phyloP scores from a whole-genome alignment of 441 rosid species.

The Eutrema salsugineum region DNA sequence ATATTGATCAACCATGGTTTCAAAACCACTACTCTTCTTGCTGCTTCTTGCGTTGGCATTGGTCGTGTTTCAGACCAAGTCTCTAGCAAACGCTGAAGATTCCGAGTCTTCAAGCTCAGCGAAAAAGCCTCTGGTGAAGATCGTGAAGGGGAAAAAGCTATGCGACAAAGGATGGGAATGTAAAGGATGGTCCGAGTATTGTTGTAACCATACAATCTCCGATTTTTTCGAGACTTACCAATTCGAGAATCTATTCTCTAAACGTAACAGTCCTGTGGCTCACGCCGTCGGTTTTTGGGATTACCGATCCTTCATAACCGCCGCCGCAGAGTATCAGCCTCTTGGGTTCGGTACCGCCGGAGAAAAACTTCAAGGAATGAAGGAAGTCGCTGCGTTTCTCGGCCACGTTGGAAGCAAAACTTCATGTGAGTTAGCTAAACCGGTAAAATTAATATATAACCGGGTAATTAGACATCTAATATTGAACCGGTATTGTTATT shows the following conservation, averaged over 20 bases:
- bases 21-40: background rate
- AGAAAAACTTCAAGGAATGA: slow-evolving; percentile 59
- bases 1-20: background rate
- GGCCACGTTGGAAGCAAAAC: slow-evolving; percentile 97
- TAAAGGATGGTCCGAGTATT: slow-evolving; percentile 56
- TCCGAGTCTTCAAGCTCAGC: slow-evolving; percentile 24
- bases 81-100: slow-evolving; percentile 28
- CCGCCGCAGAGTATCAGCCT: slow-evolving; percentile 74
- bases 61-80: slow-evolving; percentile 11
- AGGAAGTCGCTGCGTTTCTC: slow-evolving; percentile 85
- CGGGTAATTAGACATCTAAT: background rate
- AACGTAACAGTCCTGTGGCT: slow-evolving; percentile 81
- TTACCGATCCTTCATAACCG: slow-evolving; percentile 74
- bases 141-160: slow-evolving; percentile 68
- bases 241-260: slow-evolving; percentile 75
- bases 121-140: slow-evolving; percentile 56
- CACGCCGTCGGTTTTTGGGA: slow-evolving; percentile 96
- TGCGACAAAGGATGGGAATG: slow-evolving; percentile 93
- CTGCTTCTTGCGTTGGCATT: slow-evolving; percentile 18
- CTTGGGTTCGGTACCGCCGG: slow-evolving; percentile 77
- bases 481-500: background rate
- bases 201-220: slow-evolving; percentile 79
- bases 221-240: slow-evolving; percentile 80
- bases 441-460: background rate
- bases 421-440: slow-evolving; percentile 47